These are phyloP conservation scores for Sugiyamaella sp. DNA, from an alignment of 1,139 yeast genomes.

Conservation along the genomic window DNA sequence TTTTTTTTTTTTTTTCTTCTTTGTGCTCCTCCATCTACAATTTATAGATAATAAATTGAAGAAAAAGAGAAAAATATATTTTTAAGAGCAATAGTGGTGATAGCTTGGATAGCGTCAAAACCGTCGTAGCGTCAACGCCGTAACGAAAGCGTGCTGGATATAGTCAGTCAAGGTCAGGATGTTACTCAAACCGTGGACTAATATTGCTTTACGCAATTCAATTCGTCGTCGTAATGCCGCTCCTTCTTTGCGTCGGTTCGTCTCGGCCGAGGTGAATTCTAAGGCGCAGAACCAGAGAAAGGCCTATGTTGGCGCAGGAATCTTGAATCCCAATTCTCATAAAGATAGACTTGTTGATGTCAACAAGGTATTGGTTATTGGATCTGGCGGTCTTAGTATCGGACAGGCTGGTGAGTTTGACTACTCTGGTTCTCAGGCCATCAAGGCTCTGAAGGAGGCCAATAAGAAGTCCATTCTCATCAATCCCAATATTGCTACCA, in stretches of 20 bases:
- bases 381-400: conserved; percentile 96
- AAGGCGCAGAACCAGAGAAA: conserved; percentile 17
- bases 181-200: conserved; percentile 14
- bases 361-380: conserved; percentile 85
- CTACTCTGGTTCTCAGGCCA: conserved; percentile 97
- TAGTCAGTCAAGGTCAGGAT: conserved; percentile 1
- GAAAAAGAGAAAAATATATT: conserved; percentile 18
- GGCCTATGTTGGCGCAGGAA: conserved; percentile 57
- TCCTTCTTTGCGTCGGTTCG: not conserved
- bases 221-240: conserved; percentile 10
- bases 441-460: conserved; percentile 92
- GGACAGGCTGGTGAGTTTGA: conserved; percentile 99
- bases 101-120: conserved; percentile 1
- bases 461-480: conserved; percentile 81
- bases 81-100: conserved; percentile 14
- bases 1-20: conserved; percentile 18
- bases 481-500: conserved; percentile 97
- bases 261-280: conserved; percentile 5
- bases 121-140: not conserved
- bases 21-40: conserved; percentile 20
- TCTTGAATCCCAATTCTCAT: conserved; percentile 52
- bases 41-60: conserved; percentile 16
- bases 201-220: conserved; percentile 9
- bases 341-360: conserved; percentile 74
- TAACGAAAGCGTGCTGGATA: conserved; percentile 6